Evolutionary conservation across 495 filamentous ascomycete genomes (phyloP).

Genomic region (Rusavskia elegans): DNA sequence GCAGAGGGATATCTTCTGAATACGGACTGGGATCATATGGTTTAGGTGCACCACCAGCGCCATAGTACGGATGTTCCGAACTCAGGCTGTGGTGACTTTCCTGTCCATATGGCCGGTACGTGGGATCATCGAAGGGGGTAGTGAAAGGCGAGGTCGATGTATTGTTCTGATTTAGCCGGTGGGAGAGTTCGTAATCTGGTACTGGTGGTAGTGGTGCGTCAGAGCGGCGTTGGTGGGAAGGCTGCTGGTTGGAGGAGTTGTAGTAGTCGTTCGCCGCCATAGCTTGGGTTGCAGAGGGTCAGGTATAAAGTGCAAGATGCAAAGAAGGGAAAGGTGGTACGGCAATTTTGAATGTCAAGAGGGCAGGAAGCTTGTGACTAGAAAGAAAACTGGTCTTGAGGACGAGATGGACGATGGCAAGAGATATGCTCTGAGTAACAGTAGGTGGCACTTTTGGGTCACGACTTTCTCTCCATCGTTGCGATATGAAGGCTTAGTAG

Average conservation of each 20-base stretch:
- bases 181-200: slow-evolving; percentile 15
- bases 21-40: slow-evolving; percentile 28
- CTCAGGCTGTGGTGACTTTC: slow-evolving; percentile 29
- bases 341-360: no score
- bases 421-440: no score
- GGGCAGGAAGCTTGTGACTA: no score
- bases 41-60: slow-evolving; percentile 24
- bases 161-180: slow-evolving; percentile 11
- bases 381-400: no score
- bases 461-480: no score
- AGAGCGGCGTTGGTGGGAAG: slow-evolving; percentile 25
- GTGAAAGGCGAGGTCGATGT: slow-evolving; percentile 32
- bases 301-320: not conserved
- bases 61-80: slow-evolving; percentile 40
- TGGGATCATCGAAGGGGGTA: slow-evolving; percentile 44
- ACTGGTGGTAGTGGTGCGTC: slow-evolving; percentile 20
- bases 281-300: slow-evolving; percentile 14
- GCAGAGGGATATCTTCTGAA: slow-evolving; percentile 53
- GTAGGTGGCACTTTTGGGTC: no score
- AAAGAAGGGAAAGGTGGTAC: not conserved
- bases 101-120: slow-evolving; percentile 37
- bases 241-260: slow-evolving; percentile 31
- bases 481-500: not conserved
- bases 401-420: no score
- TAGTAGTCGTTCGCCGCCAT: slow-evolving; percentile 85